Base-by-base conservation (phyloP, 768 basidiomycete species). In the Tulasnella sp. region DNA sequence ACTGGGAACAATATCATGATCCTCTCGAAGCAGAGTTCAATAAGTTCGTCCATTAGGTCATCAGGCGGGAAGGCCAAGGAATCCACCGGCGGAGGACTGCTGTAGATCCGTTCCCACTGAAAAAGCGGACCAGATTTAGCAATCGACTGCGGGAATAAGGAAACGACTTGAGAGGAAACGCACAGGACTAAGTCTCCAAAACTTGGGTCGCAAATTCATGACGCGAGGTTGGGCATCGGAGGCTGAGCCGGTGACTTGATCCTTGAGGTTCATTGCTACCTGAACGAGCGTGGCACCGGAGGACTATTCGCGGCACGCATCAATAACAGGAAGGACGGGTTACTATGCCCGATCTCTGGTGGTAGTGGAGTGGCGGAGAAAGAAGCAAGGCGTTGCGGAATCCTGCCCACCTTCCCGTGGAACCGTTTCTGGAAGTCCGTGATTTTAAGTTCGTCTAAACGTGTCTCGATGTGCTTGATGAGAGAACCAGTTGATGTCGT, bases 21-120 rank as follows among this genome's bases (percentile, higher is more conserved):
- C 46, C 88, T 81, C 0, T 81, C 80, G 83, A 96, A 97, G 82
- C 92, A 95, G 36, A 90, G 85, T 46, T 91, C 88, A 48, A 94
- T 84, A 52, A 96, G 87, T 0, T 81, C 68, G 10, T 80, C 62
- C 19, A 89, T 86, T 71, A 96, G 88, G 80, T 92, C 91, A 24
- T 85, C 82, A 0, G 93, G 89, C 48, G 94, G 95, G 73, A 93
- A 91, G 3, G 83, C 78, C 36, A 84, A 81, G 58, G 86, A 84
- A 58, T 82, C 27, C 40, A 80, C 78, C 31, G 1, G 80, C 52
- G 27, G 78, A 71, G 42, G 71, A 24, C 68, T 84, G 82, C 42
- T 84, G 80, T 84, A 82, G 39, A 82, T 81, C 24, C 83, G 76
- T 78, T 86, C 86, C 86, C 86, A 86, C 80, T 79, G n/a, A 80